phyloP scores from a whole-genome alignment of 495 filamentous ascomycete species.

The Trichocladium uniseriatum region DNA sequence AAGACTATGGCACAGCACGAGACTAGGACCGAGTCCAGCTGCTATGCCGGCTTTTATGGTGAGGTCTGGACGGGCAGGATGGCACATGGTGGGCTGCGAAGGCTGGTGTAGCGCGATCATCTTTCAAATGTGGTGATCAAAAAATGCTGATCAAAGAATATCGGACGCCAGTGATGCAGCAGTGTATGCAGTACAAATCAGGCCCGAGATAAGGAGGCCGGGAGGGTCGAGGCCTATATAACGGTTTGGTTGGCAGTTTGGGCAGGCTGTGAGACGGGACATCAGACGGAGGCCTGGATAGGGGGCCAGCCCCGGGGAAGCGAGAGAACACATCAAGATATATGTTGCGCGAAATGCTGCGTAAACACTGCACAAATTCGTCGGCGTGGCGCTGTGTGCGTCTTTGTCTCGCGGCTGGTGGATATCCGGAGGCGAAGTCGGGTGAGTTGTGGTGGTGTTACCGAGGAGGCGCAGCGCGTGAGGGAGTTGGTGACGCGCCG shows the following conservation, averaged over 20 bases:
- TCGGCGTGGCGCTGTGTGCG: background rate
- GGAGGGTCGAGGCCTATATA: background rate
- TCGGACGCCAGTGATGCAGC: too few relatives aligned
- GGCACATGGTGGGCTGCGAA: background rate
- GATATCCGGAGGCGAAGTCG: background rate
- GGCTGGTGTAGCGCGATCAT: slow-evolving; percentile 1
- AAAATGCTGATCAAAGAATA: background rate
- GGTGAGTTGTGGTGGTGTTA: too few relatives aligned
- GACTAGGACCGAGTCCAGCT: slow-evolving; percentile 12
- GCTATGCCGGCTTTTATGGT: slow-evolving; percentile 17
- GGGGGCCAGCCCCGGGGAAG: background rate
- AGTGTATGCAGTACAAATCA: too few relatives aligned
- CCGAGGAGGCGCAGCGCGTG: background rate
- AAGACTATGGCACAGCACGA: slow-evolving; percentile 9
- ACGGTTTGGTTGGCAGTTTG: background rate
- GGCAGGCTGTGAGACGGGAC: background rate
- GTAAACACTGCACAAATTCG: background rate
- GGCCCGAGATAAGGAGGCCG: too few relatives aligned
- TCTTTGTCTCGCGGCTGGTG: background rate
- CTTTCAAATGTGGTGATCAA: background rate
- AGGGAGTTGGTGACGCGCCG: too few relatives aligned
- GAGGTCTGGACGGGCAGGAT: background rate
- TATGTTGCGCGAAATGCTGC: background rate
- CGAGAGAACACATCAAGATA: background rate
- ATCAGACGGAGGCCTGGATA: background rate